These are phyloP conservation scores for Hysterium pulicare DNA, from an alignment of 2,329 filamentous ascomycete species.

Conservation along the genomic window DNA sequence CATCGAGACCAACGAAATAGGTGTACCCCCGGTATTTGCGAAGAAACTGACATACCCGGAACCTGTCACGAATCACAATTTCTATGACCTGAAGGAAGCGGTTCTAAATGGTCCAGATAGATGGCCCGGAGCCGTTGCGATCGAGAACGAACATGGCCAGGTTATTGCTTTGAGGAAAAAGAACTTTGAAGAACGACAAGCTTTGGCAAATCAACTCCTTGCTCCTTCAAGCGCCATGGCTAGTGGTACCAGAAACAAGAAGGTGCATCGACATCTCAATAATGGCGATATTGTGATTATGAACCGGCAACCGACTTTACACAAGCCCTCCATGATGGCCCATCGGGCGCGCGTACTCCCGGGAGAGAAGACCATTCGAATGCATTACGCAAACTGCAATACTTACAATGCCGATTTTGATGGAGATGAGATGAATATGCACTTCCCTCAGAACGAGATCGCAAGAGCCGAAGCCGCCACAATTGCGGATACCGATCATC, in stretches of 20 bases:
- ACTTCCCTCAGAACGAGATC: slow-evolving; percentile 96
- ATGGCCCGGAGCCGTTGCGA: slow-evolving; percentile 90
- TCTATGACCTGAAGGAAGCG: slow-evolving; percentile 90
- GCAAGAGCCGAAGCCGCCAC: slow-evolving; percentile 89
- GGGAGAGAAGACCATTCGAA: slow-evolving; percentile 94
- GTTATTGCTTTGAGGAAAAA: slow-evolving; percentile 85
- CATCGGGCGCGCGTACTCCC: slow-evolving; percentile 88
- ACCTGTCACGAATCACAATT: slow-evolving; percentile 95
- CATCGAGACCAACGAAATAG: slow-evolving; percentile 98
- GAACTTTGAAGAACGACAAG: slow-evolving; percentile 80
- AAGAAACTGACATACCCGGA: slow-evolving; percentile 95
- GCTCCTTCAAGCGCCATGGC: slow-evolving; percentile 74
- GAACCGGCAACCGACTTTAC: slow-evolving; percentile 96
- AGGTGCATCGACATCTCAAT: slow-evolving; percentile 91
- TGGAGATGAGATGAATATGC: slow-evolving; percentile 99
- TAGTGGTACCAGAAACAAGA: slow-evolving; percentile 82
- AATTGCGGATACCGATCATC: slow-evolving; percentile 93
- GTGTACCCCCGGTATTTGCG: slow-evolving; percentile 96
- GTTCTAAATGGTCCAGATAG: slow-evolving; percentile 92
- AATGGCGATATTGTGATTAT: slow-evolving; percentile 97
- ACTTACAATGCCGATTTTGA: slow-evolving; percentile 99
- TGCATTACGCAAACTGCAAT: slow-evolving; percentile 99
- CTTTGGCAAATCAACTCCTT: slow-evolving; percentile 87
- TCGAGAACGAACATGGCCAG: slow-evolving; percentile 93
- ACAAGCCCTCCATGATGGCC: slow-evolving; percentile 99